phyloP scores from a whole-genome alignment of 2,329 filamentous ascomycete species.

The Phaeosphaeria sp. region DNA sequence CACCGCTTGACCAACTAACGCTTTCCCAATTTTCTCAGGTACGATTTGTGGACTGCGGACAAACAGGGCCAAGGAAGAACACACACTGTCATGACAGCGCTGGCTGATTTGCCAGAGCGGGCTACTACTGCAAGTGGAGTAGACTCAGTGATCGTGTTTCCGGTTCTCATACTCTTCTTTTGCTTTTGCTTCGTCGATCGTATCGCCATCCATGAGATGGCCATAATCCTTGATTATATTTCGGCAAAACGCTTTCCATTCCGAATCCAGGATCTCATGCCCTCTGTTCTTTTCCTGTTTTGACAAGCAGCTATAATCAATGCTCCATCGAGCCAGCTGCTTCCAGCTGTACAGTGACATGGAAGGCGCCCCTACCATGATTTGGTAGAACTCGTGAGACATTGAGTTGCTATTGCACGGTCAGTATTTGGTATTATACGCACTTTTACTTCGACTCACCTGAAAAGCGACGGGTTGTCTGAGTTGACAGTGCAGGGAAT shows the following conservation, averaged over 20 bases:
- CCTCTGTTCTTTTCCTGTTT: constrained; percentile 49
- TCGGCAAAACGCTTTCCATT: constrained; percentile 66
- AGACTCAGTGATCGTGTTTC: not conserved
- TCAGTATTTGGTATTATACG: not conserved
- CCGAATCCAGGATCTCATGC: constrained; percentile 56
- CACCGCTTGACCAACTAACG: too few relatives aligned
- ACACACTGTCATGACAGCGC: too few relatives aligned
- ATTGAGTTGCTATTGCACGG: constrained; percentile 65
- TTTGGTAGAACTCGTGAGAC: constrained; percentile 79
- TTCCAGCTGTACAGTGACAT: constrained; percentile 76
- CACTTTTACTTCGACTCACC: constrained; percentile 50
- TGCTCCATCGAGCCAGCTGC: constrained; percentile 60
- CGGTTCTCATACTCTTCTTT: constrained; percentile 6
- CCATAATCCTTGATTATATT: constrained; percentile 56
- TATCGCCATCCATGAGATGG: constrained; percentile 11
- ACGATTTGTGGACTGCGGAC: not conserved
- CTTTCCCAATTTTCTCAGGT: not conserved
- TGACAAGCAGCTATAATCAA: constrained; percentile 53
- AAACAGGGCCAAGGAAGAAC: not conserved
- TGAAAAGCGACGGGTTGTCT: constrained; percentile 76
- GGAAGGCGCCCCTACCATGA: constrained; percentile 70
- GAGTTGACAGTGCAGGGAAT: constrained; percentile 77
- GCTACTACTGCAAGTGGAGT: not conserved
- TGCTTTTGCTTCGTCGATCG: constrained; percentile 12
- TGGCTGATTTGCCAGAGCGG: not conserved